Conservation (phyloP, 2,329 filamentous ascomycete genomes). For the Zasmidium cellare region DNA sequence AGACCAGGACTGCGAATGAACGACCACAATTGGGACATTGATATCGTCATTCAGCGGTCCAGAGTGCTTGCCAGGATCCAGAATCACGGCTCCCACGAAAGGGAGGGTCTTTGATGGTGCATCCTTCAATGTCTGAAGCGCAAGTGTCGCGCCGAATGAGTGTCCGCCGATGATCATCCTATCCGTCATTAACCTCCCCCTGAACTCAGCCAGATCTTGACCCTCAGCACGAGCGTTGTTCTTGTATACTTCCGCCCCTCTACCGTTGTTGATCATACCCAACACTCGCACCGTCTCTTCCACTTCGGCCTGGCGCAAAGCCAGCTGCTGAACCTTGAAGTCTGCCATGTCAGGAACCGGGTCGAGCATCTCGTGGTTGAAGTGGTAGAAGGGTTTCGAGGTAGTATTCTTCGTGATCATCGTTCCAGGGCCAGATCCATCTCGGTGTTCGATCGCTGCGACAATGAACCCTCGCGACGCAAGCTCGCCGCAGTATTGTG, state of each 20-base stretch:
- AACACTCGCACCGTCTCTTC: conserved; percentile 47
- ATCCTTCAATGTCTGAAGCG: conserved; percentile 59
- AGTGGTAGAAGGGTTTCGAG: conserved; percentile 39
- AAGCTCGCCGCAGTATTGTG: conserved; percentile 47
- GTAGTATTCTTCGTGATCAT: conserved; percentile 40
- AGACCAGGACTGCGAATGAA: conserved; percentile 68
- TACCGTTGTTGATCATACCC: conserved; percentile 40
- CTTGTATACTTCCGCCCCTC: conserved; percentile 35
- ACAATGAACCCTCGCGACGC: conserved; percentile 49
- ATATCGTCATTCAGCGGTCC: conserved; percentile 63
- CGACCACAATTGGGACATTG: conserved; percentile 58
- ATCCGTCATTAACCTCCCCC: conserved; percentile 54
- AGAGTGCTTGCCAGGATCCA: conserved; percentile 66
- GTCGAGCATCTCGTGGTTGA: conserved; percentile 38
- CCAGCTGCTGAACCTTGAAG: conserved; percentile 45
- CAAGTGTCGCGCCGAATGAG: conserved; percentile 66
- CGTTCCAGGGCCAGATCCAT: conserved; percentile 47
- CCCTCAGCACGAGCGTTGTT: conserved; percentile 54
- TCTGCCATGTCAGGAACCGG: conserved; percentile 30
- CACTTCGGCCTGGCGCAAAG: conserved; percentile 48
- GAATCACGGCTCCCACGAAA: conserved; percentile 59
- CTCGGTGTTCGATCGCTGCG: conserved; percentile 49
- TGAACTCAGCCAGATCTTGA: conserved; percentile 51
- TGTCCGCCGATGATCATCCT: conserved; percentile 62
- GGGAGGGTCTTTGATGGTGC: conserved; percentile 46